phyloP scores from a whole-genome alignment of 148 eudicot genomes.

The Cornus suecica region DNA sequence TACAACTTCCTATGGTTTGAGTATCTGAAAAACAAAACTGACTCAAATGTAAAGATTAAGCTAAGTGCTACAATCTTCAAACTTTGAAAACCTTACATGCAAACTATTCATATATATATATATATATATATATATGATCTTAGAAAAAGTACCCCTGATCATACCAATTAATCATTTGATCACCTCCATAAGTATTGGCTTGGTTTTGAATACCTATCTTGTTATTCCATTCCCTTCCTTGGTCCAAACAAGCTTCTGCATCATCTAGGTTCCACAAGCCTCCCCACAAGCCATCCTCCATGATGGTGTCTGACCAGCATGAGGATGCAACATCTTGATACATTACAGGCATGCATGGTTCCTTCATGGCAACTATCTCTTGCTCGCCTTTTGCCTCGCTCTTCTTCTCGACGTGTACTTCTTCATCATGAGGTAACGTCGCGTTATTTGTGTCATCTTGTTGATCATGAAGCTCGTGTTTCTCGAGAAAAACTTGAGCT shows the following conservation, averaged over 20 bases:
- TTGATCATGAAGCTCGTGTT: conserved; percentile 5
- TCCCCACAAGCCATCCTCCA: conserved; percentile 38
- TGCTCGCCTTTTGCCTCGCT: neutral
- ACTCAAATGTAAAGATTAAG: no score
- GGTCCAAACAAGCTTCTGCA: neutral
- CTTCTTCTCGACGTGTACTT: neutral
- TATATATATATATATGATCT: no score
- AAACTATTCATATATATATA: no score
- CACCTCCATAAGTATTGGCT: conserved; percentile 20
- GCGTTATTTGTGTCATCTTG: neutral
- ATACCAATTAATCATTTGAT: conserved; percentile 9
- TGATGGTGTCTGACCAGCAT: conserved; percentile 26
- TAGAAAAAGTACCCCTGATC: conserved; percentile 25
- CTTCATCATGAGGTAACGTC: neutral
- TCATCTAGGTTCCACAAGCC: conserved; percentile 38
- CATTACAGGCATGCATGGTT: conserved; percentile 17
- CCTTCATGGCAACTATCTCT: conserved; percentile 4
- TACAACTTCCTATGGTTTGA: no score
- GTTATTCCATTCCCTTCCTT: conserved; percentile 10
- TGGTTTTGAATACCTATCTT: conserved; percentile 17
- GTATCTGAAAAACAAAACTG: no score
- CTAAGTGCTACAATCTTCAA: no score
- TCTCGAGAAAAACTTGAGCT: conserved; percentile 10
- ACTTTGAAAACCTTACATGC: neutral
- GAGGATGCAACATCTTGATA: conserved; percentile 22